phyloP scores from a whole-genome alignment of 2,329 filamentous ascomycete species.

The Microsporum canis region DNA sequence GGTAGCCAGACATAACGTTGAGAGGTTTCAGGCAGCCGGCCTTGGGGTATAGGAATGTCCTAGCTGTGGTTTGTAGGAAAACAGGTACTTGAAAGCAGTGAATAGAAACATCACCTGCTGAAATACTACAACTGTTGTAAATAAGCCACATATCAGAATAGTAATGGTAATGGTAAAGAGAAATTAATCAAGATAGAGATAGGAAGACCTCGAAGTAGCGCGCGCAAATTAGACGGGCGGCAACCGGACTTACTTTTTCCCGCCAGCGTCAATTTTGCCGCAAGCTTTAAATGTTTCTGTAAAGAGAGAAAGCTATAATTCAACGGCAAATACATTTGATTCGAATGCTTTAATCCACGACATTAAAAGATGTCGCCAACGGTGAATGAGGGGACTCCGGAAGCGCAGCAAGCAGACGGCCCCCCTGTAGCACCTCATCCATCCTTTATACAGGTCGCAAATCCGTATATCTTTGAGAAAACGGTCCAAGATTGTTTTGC shows the following conservation, averaged over 20 bases:
- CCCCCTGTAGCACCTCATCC: slow-evolving; percentile 44
- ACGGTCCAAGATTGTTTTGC: slow-evolving; percentile 62
- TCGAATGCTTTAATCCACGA: not conserved
- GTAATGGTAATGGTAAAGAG: too few species aligned
- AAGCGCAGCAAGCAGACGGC: not conserved
- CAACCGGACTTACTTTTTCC: not conserved
- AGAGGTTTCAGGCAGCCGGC: not conserved
- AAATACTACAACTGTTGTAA: too few species aligned
- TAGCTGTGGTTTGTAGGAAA: not conserved
- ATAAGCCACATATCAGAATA: too few species aligned
- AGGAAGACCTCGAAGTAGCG: too few species aligned
- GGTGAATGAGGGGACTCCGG: not conserved
- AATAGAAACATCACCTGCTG: too few species aligned
- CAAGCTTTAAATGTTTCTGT: not conserved
- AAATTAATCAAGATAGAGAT: too few species aligned
- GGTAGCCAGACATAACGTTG: not conserved
- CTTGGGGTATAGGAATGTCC: not conserved
- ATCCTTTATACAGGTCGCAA: slow-evolving; percentile 52
- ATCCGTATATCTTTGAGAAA: slow-evolving; percentile 73
- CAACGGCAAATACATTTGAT: not conserved
- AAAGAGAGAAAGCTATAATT: not conserved
- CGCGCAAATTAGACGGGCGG: not conserved
- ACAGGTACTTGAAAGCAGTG: too few species aligned
- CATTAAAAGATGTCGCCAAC: slow-evolving; percentile 4
- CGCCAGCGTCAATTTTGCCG: not conserved